Evolutionary conservation across 208 protist species (phyloP), one percentile per base, ranked within the genome.

Genomic region (Porcisia hertigi): DNA sequence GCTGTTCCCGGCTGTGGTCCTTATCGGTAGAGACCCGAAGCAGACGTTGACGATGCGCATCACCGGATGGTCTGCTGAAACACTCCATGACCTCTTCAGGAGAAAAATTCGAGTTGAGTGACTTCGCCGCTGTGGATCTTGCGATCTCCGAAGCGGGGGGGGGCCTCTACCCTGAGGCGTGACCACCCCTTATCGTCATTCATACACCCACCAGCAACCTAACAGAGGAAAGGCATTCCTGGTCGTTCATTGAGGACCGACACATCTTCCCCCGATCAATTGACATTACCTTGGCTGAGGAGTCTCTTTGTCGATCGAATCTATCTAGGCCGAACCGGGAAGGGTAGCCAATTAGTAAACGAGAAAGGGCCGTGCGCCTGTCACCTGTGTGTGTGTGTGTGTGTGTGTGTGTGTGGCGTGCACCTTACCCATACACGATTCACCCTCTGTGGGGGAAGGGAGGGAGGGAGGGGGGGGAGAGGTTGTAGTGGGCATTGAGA

Each of bases 41-140:
- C 58, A 82, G 5, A 54, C 30, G 9, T n/a, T 80, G 41, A 75
- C 79, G n/a, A 45, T 86, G 59, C 71, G 34, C 55, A 69, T 91
- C 36, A 25, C 36, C 3, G 77, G 74, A 1, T 89, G 82, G 85
- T 79, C 86, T 43, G 72, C 75, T 1, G 79, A 83, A 18, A 79
- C 74, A 0, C 54, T 88, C 16, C 70, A 88, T 53, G 55, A 88
- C 34, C 72, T 88, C 49, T 63, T 88, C 14, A 73, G 36, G 7
- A 82, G 85, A 47, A 88, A 82, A 54, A 76, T 86, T 23, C 23
- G 25, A 1, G 55, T 81, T 63, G n/a, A 54, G 5, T 73, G 47
- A 45, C 69, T 18, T 11, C 16, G 16, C n/a, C 34, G n/a, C n/a
- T 36, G 0, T 1, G 25, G 7, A n/a, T 49, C 16, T 25, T 45